Percentiles rank a stretch among this genome's conserved stretches.
phyloP scores from a whole-genome alignment of 192 early-diverging fungal species.

The Spizellomyces punctatus region DNA sequence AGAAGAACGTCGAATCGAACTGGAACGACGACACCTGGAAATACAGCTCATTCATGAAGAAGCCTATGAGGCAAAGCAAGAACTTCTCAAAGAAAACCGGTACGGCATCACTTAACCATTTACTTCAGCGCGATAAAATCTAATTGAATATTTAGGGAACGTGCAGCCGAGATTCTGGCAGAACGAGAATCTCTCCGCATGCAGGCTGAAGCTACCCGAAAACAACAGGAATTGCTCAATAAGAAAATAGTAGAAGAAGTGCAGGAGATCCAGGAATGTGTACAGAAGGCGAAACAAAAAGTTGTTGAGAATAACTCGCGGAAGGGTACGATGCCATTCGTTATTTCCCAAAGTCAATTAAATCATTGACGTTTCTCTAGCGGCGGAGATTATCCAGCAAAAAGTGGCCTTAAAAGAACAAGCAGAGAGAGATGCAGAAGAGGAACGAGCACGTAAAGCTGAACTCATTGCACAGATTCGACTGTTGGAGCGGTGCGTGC shows the following conservation, averaged over 20 bases:
- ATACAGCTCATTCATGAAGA: constrained; percentile 60
- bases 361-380: neutral
- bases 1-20: constrained; percentile 39
- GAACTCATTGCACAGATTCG: constrained; percentile 60
- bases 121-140: neutral
- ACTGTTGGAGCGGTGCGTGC: constrained; percentile 47
- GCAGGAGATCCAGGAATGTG: constrained; percentile 47
- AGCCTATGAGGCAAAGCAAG: constrained; percentile 44
- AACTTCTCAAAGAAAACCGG: constrained; percentile 46
- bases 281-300: constrained; percentile 47
- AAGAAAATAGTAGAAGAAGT: constrained; percentile 47
- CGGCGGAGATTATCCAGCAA: constrained; percentile 37
- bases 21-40: constrained; percentile 49
- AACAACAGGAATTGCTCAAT: constrained; percentile 44
- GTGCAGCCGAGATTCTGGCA: constrained; percentile 38
- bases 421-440: constrained; percentile 37
- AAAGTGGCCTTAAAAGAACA: constrained; percentile 35
- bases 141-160: constrained; percentile 25
- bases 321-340: constrained; percentile 33
- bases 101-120: neutral
- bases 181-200: constrained; percentile 40
- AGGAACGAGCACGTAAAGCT: constrained; percentile 45
- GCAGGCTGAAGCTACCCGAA: constrained; percentile 17
- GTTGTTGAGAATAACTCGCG: constrained; percentile 42
- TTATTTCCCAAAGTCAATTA: neutral